A percentile compares a stretch with the other conserved stretches of the same genome.
These are phyloP conservation scores for Dillenia suffruticosa DNA, from an alignment of 164 flowering plant species.

Conservation along the genomic window DNA sequence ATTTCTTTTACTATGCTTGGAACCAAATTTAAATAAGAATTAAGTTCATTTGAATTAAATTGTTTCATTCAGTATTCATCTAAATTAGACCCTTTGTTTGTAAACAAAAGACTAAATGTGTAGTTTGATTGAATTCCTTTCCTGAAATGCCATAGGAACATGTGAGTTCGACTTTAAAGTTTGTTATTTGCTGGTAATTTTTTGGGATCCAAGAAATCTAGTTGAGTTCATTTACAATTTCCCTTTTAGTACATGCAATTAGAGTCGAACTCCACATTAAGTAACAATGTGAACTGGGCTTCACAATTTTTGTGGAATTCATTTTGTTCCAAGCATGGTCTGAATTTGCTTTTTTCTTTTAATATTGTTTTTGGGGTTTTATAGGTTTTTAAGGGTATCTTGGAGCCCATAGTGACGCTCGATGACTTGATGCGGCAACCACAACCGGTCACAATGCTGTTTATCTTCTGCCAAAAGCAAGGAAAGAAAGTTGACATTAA, in stretches of 20 bases:
- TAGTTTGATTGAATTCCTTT: no score
- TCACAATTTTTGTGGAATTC: neutral
- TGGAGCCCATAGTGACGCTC: slow-evolving; percentile 56
- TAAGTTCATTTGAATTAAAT: no score
- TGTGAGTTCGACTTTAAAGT: no score
- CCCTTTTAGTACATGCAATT: neutral
- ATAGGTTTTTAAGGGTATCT: slow-evolving; percentile 40
- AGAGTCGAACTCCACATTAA: neutral
- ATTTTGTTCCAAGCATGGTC: neutral
- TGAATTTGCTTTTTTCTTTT: neutral
- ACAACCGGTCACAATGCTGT: slow-evolving; percentile 51
- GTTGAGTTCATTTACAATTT: neutral
- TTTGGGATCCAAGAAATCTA: no score
- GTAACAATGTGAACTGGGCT: neutral
- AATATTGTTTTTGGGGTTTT: neutral
- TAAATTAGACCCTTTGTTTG: no score
- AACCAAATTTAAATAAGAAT: no score
- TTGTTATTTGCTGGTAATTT: no score
- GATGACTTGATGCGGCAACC: slow-evolving; percentile 48
- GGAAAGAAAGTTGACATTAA: slow-evolving; percentile 45
- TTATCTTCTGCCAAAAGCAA: slow-evolving; percentile 56
- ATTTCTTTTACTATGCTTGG: neutral
- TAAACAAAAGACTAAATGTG: no score
- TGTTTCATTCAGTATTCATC: no score
- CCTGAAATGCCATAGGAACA: no score